Evolutionary conservation across 306 rosid species (phyloP).

Genomic region (Hippophae rhamnoides): DNA sequence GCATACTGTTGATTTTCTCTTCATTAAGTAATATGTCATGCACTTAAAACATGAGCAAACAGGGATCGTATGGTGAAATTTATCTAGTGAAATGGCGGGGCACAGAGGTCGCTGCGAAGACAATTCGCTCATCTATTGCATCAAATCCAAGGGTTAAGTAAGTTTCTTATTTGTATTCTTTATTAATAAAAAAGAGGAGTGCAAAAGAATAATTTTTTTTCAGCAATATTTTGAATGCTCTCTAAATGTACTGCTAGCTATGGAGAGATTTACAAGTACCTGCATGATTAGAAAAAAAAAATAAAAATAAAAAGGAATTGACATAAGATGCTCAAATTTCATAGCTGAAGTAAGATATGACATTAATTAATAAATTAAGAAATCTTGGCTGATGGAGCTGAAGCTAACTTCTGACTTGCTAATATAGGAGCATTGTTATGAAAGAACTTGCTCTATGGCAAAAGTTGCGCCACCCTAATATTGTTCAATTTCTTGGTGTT

Average conservation of each 20-base stretch:
- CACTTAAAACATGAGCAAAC: not conserved
- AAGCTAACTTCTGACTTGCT: slow-evolving; percentile 1
- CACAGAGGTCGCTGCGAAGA: slow-evolving; percentile 26
- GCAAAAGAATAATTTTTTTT: no score
- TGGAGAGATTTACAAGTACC: no score
- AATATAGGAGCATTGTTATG: slow-evolving; percentile 10
- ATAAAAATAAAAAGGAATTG: no score
- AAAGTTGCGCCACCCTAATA: slow-evolving; percentile 26
- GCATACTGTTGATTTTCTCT: not conserved
- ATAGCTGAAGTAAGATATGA: not conserved
- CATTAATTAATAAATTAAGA: not conserved
- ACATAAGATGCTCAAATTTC: no score
- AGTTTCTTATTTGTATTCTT: not conserved
- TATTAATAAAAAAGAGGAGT: not conserved
- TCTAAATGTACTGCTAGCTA: no score
- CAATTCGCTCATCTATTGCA: slow-evolving; percentile 22
- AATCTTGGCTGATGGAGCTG: not conserved
- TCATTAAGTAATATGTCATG: not conserved
- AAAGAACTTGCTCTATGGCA: slow-evolving; percentile 28
- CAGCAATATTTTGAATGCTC: no score
- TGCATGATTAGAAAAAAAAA: no score
- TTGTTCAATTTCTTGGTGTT: slow-evolving; percentile 27
- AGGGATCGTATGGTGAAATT: slow-evolving; percentile 27
- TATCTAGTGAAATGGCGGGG: slow-evolving; percentile 26
- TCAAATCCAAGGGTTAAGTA: slow-evolving; percentile 14